These are phyloP conservation scores for Knoxia roxburghii DNA, from an alignment of 257 asterid genomes.

Conservation along the genomic window DNA sequence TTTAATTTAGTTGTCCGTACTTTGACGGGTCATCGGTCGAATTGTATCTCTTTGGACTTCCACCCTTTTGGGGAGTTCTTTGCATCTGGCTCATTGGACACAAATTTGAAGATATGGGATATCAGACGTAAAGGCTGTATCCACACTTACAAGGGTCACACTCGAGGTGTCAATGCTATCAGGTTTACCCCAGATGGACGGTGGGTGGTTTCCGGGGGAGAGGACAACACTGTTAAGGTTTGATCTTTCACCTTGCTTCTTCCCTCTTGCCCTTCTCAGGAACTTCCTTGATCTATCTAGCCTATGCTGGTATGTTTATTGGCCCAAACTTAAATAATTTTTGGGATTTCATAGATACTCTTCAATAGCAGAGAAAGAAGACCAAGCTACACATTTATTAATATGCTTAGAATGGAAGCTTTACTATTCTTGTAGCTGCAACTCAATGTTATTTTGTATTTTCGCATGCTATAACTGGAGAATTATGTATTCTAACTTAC, in stretches of 20 bases:
- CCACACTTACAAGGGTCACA: constrained; percentile 98
- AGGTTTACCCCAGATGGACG: constrained; percentile 99
- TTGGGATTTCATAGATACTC: not conserved
- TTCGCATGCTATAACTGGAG: not conserved
- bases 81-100: constrained; percentile 98
- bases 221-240: constrained; percentile 97
- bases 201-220: constrained; percentile 99
- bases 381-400: not conserved
- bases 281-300: not conserved
- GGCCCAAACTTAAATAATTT: not conserved
- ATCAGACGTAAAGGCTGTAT: constrained; percentile 92
- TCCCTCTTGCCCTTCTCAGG: not conserved
- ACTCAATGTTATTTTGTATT: not conserved
- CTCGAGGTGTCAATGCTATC: constrained; percentile 86
- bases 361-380: not conserved
- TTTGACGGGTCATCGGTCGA: constrained; percentile 96
- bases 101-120: constrained; percentile 98
- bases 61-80: constrained; percentile 98
- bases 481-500: not conserved
- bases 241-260: constrained; percentile 17
- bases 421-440: not conserved
- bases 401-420: not conserved
- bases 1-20: constrained; percentile 70
- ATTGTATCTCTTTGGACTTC: constrained; percentile 93
- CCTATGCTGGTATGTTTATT: not conserved